A percentile compares a stretch with the other conserved stretches of the same genome.
phyloP scores from a whole-genome alignment of 1,284 basidiomycete genomes.

The Inonotus hispidus region DNA sequence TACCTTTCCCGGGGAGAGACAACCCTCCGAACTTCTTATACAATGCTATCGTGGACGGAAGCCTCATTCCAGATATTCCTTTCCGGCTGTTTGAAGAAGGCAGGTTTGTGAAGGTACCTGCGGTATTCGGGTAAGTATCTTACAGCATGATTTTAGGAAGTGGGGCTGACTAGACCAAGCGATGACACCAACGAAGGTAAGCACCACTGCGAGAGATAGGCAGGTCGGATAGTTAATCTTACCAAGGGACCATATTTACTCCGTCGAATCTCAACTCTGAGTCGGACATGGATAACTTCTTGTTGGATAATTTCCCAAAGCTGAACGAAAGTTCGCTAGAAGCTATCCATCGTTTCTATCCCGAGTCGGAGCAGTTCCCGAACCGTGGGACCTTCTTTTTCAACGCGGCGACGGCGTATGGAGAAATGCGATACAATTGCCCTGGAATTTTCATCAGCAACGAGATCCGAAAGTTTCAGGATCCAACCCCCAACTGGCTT shows the following conservation, averaged over 20 bases:
- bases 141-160: neutral
- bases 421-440: constrained; percentile 22
- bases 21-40: constrained; percentile 19
- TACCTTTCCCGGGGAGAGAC: constrained; percentile 21
- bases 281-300: constrained; percentile 20
- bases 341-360: constrained; percentile 18
- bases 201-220: neutral
- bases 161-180: neutral
- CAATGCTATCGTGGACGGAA: constrained; percentile 20
- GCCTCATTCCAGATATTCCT: constrained; percentile 20
- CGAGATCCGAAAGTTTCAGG: constrained; percentile 9
- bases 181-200: constrained; percentile 22
- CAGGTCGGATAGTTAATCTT: neutral
- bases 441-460: constrained; percentile 20
- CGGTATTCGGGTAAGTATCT: constrained; percentile 21
- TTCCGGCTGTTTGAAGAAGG: constrained; percentile 20
- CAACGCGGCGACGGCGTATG: constrained; percentile 20
- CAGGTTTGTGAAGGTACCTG: constrained; percentile 22
- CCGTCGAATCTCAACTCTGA: constrained; percentile 16
- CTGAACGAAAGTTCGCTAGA: constrained; percentile 15
- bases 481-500: constrained; percentile 14
- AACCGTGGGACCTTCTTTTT: constrained; percentile 19
- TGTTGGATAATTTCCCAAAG: constrained; percentile 21
- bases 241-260: constrained; percentile 20
- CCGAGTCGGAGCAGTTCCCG: constrained; percentile 16